Evolutionary conservation across 768 basidiomycete genomes (phyloP), one percentile per base, ranked within the genome.

Genomic region (Hericium coralloides): DNA sequence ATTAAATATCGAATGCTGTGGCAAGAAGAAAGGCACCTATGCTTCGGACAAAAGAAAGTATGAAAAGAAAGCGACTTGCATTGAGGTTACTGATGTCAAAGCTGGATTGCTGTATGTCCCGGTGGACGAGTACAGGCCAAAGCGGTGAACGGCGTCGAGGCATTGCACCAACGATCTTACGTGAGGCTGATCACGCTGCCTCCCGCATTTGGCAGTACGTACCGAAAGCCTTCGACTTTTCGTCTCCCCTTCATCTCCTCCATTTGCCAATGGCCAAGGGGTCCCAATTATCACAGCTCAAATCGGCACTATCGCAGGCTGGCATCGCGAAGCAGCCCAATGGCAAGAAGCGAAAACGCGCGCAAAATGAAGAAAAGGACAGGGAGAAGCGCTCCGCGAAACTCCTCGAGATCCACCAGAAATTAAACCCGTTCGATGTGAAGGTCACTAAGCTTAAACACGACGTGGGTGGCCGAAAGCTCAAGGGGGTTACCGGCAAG

Each of bases 371-470:
- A 25, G 89, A 92, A 67, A 84, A 83, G 60, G 90, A 92, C 67
- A 91, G 87, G 68, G 87, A 86, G 60, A 92, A 90, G 70, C 84
- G 80, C 60, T 81, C 88, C 0, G 82, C 85, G 6, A 90, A 82
- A 65, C 80, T 98, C 43, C 81, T 83, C 53, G 87, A 88, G 66
- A 95, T 98, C 59, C 84, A 92, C 61, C 80, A 83, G 64, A 83
- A 81, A 63, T 76, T 98, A 66, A 98, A 97, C 73, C 90, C 92
- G 18, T 99, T 99, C 70, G 95, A 99, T 69, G 79, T 85, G 65
- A 90, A 93, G 63, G 89, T 94, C 66, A 95, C 89, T 8, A 92
- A 89, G 69, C 78, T 92, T 43, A 95, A 93, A 74, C 91, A 95
- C 68, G 89, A 94, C 71, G 91, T 97, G 18, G 93, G 91, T 4